Percentiles rank a stretch among this genome's conserved stretches.
Evolutionary conservation across 225 moss, liverwort and hornwort species (phyloP).

Genomic region (Pseudoscleropodium purum): DNA sequence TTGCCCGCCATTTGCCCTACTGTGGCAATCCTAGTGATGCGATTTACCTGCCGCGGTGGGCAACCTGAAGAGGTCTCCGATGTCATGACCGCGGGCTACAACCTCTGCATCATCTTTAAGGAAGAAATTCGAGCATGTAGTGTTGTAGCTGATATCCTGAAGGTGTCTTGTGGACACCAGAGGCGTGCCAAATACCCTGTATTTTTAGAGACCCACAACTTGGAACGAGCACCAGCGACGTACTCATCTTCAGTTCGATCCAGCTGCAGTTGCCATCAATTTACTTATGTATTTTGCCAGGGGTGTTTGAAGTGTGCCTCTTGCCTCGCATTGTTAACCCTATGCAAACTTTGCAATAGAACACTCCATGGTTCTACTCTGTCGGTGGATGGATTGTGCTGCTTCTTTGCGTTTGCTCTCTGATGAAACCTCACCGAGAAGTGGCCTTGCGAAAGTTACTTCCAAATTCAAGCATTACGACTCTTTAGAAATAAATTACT

Average conservation of each 20-base stretch:
- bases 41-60: background rate
- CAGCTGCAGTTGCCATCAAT: background rate
- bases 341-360: background rate
- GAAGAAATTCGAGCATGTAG: background rate
- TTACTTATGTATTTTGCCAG: background rate
- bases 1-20: background rate
- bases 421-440: background rate
- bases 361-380: background rate
- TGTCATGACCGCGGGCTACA: background rate
- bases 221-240: background rate
- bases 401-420: background rate
- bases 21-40: background rate
- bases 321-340: background rate
- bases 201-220: background rate
- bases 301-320: background rate
- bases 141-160: background rate
- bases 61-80: background rate
- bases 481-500: background rate
- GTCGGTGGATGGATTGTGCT: background rate
- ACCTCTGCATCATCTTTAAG: slow-evolving; percentile 2
- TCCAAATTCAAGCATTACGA: background rate
- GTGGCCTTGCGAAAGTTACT: background rate
- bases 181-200: slow-evolving; percentile 3
- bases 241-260: background rate
- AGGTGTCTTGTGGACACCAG: background rate